phyloP scores from a whole-genome alignment of 768 basidiomycete genomes.

The Heimioporus sp. region DNA sequence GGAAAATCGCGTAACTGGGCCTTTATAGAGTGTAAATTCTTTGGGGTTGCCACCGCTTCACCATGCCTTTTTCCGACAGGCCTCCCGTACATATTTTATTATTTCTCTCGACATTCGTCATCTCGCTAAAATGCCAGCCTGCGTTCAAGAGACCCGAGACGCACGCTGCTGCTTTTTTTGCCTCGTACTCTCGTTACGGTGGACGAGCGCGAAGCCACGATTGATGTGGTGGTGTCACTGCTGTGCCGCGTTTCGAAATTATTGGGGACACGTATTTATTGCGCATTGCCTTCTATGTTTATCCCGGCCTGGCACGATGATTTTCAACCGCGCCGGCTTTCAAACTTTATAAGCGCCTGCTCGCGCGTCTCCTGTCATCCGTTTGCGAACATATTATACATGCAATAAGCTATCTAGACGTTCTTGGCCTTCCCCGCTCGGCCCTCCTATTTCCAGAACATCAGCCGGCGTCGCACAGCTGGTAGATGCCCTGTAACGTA shows the following conservation, averaged over 20 bases:
- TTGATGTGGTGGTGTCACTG: no score
- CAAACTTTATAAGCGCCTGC: not conserved
- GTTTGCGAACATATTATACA: no score
- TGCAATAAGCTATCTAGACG: no score
- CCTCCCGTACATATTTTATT: no score
- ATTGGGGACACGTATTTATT: constrained; percentile 17
- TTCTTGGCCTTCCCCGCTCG: no score
- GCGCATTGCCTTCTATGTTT: not conserved
- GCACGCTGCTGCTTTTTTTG: not conserved
- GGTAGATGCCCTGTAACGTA: constrained; percentile 37
- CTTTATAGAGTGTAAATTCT: constrained; percentile 33
- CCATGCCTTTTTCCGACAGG: not conserved
- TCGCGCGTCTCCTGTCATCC: not conserved
- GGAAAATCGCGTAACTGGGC: not conserved
- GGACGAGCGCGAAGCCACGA: no score
- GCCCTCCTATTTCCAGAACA: constrained; percentile 31
- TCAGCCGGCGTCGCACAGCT: constrained; percentile 36
- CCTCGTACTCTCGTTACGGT: no score
- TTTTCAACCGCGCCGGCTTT: not conserved
- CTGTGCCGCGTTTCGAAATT: constrained; percentile 6
- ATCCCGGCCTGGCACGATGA: not conserved
- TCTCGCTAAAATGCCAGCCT: not conserved
- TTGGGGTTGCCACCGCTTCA: constrained; percentile 32
- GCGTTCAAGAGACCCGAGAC: not conserved
- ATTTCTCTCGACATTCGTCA: no score